phyloP scores from a whole-genome alignment of 192 early-diverging fungal species.

The Backusella australiensis region DNA sequence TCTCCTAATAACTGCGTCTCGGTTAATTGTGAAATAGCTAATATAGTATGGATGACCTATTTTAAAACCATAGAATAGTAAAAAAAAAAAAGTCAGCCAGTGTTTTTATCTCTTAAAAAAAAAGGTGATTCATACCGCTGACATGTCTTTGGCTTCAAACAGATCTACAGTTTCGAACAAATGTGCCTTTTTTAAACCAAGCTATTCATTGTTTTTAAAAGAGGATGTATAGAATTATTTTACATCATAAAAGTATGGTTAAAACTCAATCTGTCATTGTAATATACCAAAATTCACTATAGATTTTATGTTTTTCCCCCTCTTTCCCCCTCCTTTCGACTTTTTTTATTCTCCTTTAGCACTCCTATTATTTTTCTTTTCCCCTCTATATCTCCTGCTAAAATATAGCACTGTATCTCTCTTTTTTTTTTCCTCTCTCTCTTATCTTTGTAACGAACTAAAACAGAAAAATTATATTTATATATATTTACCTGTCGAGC shows the following conservation, averaged over 20 bases:
- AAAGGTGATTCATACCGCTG: conserved; percentile 37
- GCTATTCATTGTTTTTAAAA: conserved; percentile 27
- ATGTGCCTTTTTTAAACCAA: conserved; percentile 70
- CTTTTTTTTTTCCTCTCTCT: conserved; percentile 1
- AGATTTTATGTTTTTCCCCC: background rate
- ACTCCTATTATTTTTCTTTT: too few relatives aligned
- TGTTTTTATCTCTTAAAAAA: background rate
- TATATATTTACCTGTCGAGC: conserved; percentile 52
- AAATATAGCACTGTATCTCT: background rate
- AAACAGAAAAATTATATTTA: background rate
- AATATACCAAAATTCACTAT: background rate
- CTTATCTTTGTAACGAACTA: conserved; percentile 1
- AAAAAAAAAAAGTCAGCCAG: background rate
- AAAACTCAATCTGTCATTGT: background rate
- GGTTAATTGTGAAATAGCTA: conserved; percentile 37
- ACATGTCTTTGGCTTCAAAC: conserved; percentile 80
- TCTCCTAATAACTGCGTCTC: conserved; percentile 10
- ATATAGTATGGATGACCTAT: conserved; percentile 72
- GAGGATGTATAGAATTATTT: background rate
- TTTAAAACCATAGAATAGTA: conserved; percentile 2
- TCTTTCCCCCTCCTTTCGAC: background rate
- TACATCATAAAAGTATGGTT: background rate
- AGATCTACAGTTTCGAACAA: conserved; percentile 81
- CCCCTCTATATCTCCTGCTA: too few relatives aligned
- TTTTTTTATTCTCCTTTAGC: background rate